These are phyloP conservation scores for Malus orientalis DNA, from an alignment of 306 rosid genomes.

Conservation along the genomic window DNA sequence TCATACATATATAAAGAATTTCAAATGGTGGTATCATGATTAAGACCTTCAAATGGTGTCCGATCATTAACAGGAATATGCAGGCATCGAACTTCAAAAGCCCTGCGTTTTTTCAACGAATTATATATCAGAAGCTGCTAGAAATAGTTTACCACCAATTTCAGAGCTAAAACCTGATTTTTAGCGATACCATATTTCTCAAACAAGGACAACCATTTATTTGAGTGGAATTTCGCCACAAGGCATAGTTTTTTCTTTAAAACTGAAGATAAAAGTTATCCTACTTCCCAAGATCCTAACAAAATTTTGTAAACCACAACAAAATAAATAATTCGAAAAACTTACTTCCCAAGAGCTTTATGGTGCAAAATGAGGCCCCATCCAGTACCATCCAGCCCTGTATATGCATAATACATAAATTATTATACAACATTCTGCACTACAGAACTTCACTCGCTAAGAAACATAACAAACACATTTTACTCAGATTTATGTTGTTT, in stretches of 20 bases:
- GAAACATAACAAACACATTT: neutral
- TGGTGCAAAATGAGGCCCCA: slow-evolving; percentile 82
- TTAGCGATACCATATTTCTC: neutral
- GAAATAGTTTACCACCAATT: neutral
- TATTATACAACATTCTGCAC: neutral
- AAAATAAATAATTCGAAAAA: neutral
- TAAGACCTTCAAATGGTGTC: slow-evolving; percentile 85
- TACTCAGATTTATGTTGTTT: neutral
- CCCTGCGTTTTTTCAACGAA: slow-evolving; percentile 43
- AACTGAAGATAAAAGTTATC: neutral
- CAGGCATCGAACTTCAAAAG: slow-evolving; percentile 86
- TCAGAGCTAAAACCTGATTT: neutral
- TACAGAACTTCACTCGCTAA: neutral
- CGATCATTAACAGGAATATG: slow-evolving; percentile 78
- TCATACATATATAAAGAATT: neutral
- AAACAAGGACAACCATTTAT: neutral
- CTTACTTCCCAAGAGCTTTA: slow-evolving; percentile 90
- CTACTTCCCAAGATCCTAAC: neutral
- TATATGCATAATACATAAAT: slow-evolving; percentile 17
- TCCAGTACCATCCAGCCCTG: slow-evolving; percentile 94
- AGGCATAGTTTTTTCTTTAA: neutral
- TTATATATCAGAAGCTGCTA: neutral
- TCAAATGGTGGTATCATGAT: slow-evolving; percentile 4
- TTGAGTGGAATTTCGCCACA: neutral
- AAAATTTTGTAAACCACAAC: neutral